A percentile compares a stretch with the other conserved stretches of the same genome.
Conservation (phyloP, 2,329 filamentous ascomycete genomes). For the Alternaria atra region DNA sequence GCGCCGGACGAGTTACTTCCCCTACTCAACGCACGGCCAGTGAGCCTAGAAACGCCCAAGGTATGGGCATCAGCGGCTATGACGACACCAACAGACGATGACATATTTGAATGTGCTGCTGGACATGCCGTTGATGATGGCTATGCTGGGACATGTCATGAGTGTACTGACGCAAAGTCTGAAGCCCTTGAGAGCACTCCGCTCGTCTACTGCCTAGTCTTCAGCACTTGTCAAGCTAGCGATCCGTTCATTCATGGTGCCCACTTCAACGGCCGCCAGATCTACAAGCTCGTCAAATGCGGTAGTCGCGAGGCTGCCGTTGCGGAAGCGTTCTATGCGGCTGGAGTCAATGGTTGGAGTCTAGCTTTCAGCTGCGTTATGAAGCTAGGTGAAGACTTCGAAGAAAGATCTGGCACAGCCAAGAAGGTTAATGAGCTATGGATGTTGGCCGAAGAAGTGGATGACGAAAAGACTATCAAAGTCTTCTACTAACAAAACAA, state of each 20-base stretch:
- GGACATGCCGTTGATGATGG: conserved; percentile 24
- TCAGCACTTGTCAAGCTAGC: conserved; percentile 35
- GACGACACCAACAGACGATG: conserved; percentile 40
- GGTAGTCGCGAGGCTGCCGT: conserved; percentile 45
- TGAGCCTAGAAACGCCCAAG: conserved; percentile 33
- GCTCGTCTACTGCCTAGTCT: conserved; percentile 39
- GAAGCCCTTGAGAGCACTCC: conserved; percentile 33
- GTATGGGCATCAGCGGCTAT: conserved; percentile 45
- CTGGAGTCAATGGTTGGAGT: conserved; percentile 43
- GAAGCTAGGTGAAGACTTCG: conserved; percentile 34
- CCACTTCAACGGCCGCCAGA: conserved; percentile 28
- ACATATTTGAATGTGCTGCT: conserved; percentile 36
- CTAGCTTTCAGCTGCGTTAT: conserved; percentile 45
- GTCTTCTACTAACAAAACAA: conserved; percentile 39
- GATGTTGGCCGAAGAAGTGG: conserved; percentile 32
- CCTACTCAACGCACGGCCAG: conserved; percentile 25
- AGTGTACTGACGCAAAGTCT: conserved; percentile 39
- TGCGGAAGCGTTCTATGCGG: conserved; percentile 40
- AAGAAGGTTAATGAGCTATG: conserved; percentile 37
- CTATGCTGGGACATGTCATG: conserved; percentile 28
- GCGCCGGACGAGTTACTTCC: conserved; percentile 22
- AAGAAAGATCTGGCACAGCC: conserved; percentile 24
- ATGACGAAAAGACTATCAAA: conserved; percentile 28
- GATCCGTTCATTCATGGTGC: conserved; percentile 21
- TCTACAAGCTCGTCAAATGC: conserved; percentile 45